phyloP scores from a whole-genome alignment of 202 grass and related monocot genomes.

The Bolboschoenoplectus hybrid region DNA sequence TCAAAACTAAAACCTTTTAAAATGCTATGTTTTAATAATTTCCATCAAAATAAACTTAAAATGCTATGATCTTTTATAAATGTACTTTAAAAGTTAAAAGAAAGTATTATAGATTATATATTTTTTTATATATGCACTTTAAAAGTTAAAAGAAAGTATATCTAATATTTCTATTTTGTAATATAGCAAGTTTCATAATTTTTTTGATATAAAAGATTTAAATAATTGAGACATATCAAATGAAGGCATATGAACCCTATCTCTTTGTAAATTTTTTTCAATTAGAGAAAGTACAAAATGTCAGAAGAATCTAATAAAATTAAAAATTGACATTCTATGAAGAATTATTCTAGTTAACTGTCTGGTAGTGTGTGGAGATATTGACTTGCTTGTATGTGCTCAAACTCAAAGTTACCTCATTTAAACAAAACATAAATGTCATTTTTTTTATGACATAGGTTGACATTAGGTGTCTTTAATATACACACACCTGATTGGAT shows the following conservation, averaged over 20 bases:
- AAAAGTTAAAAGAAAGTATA: no score
- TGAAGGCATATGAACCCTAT: neutral
- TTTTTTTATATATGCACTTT: no score
- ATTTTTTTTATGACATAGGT: neutral
- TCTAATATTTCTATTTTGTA: no score
- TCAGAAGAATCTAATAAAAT: neutral
- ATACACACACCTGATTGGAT: constrained; percentile 25
- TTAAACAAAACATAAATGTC: neutral
- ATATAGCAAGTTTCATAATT: no score
- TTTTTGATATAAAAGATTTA: no score
- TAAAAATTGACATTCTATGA: neutral
- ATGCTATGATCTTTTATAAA: no score
- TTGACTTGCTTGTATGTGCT: neutral
- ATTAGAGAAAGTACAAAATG: neutral
- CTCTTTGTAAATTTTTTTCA: neutral
- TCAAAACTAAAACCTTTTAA: no score
- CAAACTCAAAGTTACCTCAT: neutral
- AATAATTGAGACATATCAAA: no score
- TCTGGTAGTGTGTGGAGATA: neutral
- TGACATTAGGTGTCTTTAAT: neutral
- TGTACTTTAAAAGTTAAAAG: no score
- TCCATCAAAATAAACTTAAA: no score
- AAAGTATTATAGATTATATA: no score
- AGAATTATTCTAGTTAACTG: constrained; percentile 8
- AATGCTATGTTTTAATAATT: no score